Base-by-base conservation (phyloP, 2,329 filamentous ascomycete genomes). In the Colletotrichum australisinense region DNA sequence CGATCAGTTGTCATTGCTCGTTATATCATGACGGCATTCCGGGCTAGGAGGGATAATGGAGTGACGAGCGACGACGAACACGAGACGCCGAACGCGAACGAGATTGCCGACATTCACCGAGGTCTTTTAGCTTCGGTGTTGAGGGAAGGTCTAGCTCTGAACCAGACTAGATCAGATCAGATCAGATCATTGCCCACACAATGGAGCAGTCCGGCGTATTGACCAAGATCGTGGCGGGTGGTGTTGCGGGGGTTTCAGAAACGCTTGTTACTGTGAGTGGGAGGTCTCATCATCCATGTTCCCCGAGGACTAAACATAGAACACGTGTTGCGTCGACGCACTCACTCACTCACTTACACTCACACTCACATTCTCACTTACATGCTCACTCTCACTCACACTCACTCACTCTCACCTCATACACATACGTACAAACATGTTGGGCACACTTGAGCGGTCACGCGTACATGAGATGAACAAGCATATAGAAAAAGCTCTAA, bases 241-340 rank as follows among this genome's bases (percentile, higher is more conserved):
- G 67, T 42, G 38, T 69, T 60, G 71, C 71, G 32, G 71, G 72
- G 26, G 62, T 73, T 52, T 64, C 69, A 32, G 65, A 72, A 60
- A 63, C 69, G 30, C 65, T 63, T 38, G 46, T 74, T 28, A 67
- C 62, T 32, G 52, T 64, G 19, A 58, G 52, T 63, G 42, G n/a
- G 8, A 7, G 9, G n/a, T 26, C 52, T 22, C 52, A 24, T 42
- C 9, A 19, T 11, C 22, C 52, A 49, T 62, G 59, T 8, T 30
- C 22, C 42, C 42, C 42, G 42, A 19, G 7, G 19, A 19, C 42
- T n/a, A 58, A 58, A 59, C 55, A 32, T 57, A 19, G 26, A 57
- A 32, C 52, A 26, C n/a, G 22, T 24, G 32, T 30, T n/a, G 28
- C 28, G 7, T 57, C 8, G 4, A 57, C 26, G 26, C 28, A 11